Evolutionary conservation across 1,284 basidiomycete species (phyloP), one percentile per base, ranked within the genome.

Genomic region (Austropuccinia psidii): DNA sequence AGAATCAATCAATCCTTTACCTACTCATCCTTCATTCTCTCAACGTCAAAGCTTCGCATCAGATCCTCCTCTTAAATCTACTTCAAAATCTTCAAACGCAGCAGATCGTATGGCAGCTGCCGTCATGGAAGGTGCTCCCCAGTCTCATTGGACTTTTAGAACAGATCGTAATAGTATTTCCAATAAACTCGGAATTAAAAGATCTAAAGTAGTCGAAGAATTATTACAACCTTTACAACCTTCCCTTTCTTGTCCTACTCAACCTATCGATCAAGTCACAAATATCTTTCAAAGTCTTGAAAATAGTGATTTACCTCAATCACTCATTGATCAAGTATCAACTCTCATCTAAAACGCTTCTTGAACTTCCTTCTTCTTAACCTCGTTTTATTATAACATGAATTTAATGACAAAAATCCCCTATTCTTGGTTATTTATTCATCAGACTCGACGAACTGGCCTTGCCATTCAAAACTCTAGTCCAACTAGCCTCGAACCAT

Each of bases 271-370:
- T 57, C 66, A 58, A 43, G 39, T 65, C 11, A 49, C 50, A 17
- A 57, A 60, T 8, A 41, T 31, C 0, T 33, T 11, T 11, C 31
- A 31, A 11, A 69, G 41, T 43, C 27, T 45, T 21, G 39, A 69
- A 58, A 37, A 70, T 61, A 70, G 68, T 37, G 68, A 70, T 58
- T 47, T 70, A n/a, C 68, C 68, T 17, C 68, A 60, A 60, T 70
- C 68, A 15, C 52, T 70, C 55, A 49, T 61, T 33, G 57, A 70
- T 13, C 31, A 70, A 41, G 68, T 70, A 50, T n/a, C 43, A 2
- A 5, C 19, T 41, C 45, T 35, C 43, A 37, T 65, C 31, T 58
- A n/a, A n/a, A 4, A 21, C 39, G 13, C 21, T 41, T 29, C 8
- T 24, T 9, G 24, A 45, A 57, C n/a, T 21, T 57, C 27, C 21